Base-by-base conservation (phyloP, 2,329 filamentous ascomycete species). In the Corniculantispora saksenae region DNA sequence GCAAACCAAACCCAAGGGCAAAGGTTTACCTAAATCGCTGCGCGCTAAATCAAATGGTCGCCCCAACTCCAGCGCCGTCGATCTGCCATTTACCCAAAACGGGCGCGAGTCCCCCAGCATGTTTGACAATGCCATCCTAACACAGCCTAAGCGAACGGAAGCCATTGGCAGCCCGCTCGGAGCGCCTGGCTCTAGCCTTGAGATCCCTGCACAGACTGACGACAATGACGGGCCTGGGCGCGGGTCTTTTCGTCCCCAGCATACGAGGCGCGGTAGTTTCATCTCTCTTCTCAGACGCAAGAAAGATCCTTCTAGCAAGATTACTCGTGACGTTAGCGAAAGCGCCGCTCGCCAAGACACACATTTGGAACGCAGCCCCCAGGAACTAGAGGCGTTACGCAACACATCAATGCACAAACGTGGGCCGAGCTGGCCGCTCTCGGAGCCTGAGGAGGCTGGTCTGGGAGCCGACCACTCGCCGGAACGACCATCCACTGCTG, bases 211-310 rank as follows among this genome's bases (percentile, higher is more conserved):
- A 2, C 66, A 69, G 1, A 59, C 71, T 7, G 68, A 72, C 45
- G 66, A 71, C 27, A 62, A 66, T 23, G 67, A 66, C 21, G 66
- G 59, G 32, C 69, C 70, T 35, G 68, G 68, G 15, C 60, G 61
- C 17, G 66, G 65, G 47, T 64, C 66, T 7, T 38, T 67, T 61
- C 71, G 74, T 35, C 72, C 77, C 59, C 64, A 71, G 32, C 73
- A 76, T 19, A 71, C 78, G 32, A 78, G 80, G 38, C 78, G 81
- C 56, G 82, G 77, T 64, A 86, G 84, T 67, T 77, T 89, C 66
- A 82, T 88, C 76, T 82, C 82, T 2, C 86, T 86, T 5, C 76
- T 93, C n/a, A 85, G 88, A 45, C 87, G 90, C 63, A 91, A 88
- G 73, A 80, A 77, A 50, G 82, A 85, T 67, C 71, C 79, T 29